Evolutionary conservation across 768 basidiomycete genomes (phyloP).

Genomic region (Trametes meyenii): DNA sequence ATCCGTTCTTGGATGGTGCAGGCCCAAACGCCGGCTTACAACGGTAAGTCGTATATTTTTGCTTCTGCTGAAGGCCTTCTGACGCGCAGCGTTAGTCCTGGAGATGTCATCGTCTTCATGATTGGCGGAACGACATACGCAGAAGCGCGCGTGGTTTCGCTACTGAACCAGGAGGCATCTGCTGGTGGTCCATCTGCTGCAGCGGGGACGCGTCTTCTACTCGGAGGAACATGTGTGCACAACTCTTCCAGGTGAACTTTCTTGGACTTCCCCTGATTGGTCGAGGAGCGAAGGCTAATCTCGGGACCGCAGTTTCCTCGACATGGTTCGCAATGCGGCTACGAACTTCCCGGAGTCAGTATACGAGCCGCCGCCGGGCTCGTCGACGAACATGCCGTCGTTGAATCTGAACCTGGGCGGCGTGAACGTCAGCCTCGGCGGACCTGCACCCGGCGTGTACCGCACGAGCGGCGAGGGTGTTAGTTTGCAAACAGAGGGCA

Average conservation of each 20-base stretch:
- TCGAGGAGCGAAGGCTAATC: slow-evolving; percentile 8
- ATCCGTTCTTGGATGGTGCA: slow-evolving; percentile 82
- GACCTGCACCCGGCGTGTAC: slow-evolving; percentile 82
- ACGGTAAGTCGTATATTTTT: slow-evolving; percentile 45
- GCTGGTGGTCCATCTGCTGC: slow-evolving; percentile 45
- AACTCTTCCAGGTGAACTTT: slow-evolving; percentile 82
- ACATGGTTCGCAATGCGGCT: slow-evolving; percentile 83
- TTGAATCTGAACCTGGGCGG: slow-evolving; percentile 91
- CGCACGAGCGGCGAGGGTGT: slow-evolving; percentile 72
- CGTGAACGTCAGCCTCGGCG: slow-evolving; percentile 93
- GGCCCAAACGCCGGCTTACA: slow-evolving; percentile 73
- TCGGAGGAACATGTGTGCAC: slow-evolving; percentile 95
- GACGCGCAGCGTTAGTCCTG: not conserved
- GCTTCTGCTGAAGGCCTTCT: not conserved
- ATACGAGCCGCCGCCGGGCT: slow-evolving; percentile 77
- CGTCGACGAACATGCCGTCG: slow-evolving; percentile 71
- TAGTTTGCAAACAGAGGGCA: slow-evolving; percentile 80
- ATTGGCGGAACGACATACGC: slow-evolving; percentile 97
- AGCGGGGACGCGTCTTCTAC: slow-evolving; percentile 73
- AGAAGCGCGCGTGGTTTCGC: slow-evolving; percentile 83
- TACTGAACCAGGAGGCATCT: slow-evolving; percentile 83
- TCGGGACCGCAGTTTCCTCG: slow-evolving; percentile 59
- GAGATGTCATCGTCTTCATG: slow-evolving; percentile 96
- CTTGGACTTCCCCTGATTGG: slow-evolving; percentile 10
- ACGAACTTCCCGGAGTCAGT: slow-evolving; percentile 62